Percentiles rank a stretch among this genome's conserved stretches.
These are phyloP conservation scores for Trichoderma arundinaceum DNA, from an alignment of 2,329 filamentous ascomycete genomes.

Conservation along the genomic window DNA sequence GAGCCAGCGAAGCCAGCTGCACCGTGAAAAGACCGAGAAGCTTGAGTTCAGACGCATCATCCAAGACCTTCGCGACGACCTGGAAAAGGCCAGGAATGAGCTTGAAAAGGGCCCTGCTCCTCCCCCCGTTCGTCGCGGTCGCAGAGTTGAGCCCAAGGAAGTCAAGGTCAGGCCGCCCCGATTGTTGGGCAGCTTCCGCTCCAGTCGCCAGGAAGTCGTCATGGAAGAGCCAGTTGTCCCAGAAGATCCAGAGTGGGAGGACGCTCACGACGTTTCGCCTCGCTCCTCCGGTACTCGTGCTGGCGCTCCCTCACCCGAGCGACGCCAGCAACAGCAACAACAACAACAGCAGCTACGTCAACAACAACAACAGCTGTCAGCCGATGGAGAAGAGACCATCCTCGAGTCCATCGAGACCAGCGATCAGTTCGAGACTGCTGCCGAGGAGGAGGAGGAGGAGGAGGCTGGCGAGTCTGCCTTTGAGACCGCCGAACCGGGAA, in stretches of 20 bases:
- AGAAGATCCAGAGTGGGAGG: conserved; percentile 90
- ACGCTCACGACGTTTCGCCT: conserved; percentile 59
- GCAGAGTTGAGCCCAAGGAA: conserved; percentile 67
- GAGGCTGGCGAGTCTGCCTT: conserved; percentile 62
- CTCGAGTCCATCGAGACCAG: conserved; percentile 55
- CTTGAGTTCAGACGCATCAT: conserved; percentile 93
- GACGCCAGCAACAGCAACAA: neutral
- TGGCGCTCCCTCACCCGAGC: conserved; percentile 6
- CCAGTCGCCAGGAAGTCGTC: conserved; percentile 77
- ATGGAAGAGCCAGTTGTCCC: conserved; percentile 66
- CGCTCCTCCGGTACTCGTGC: conserved; percentile 34
- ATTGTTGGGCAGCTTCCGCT: conserved; percentile 77
- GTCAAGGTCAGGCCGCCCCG: conserved; percentile 84
- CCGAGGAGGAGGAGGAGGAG: conserved; percentile 59
- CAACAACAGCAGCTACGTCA: neutral
- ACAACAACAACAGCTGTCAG: neutral
- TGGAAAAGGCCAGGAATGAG: conserved; percentile 70
- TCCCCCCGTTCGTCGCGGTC: conserved; percentile 62
- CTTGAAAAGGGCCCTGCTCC: conserved; percentile 50
- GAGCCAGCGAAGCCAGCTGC: conserved; percentile 90
- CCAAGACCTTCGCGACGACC: conserved; percentile 90
- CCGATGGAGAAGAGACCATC: conserved; percentile 5
- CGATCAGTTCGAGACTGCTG: conserved; percentile 81
- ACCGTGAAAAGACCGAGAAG: conserved; percentile 98
- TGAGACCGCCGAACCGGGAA: conserved; percentile 74